phyloP scores from a whole-genome alignment of 2,329 filamentous ascomycete species.

The Diaporthe capsici region DNA sequence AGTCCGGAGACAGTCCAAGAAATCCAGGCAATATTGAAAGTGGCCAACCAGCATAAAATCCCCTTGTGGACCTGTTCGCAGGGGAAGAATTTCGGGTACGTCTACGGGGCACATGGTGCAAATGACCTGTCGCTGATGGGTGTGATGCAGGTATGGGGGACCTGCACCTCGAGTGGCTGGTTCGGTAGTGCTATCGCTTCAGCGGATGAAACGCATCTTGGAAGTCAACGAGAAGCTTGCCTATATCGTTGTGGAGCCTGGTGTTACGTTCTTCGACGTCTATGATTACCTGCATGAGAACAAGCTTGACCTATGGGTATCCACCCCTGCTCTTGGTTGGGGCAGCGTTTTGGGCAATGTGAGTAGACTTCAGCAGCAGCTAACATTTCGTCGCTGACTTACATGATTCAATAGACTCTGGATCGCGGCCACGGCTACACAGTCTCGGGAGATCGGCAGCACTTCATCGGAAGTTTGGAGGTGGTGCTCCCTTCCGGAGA shows the following conservation, averaged over 20 bases:
- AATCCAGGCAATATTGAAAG: background rate
- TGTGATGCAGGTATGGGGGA: background rate
- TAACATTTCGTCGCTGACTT: background rate
- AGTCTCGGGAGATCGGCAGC: background rate
- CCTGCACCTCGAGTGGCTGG: background rate
- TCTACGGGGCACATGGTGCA: background rate
- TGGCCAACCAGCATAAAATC: background rate
- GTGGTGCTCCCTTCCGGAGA: background rate
- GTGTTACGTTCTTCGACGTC: background rate
- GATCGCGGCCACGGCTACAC: background rate
- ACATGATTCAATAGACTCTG: background rate
- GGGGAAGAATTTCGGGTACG: background rate
- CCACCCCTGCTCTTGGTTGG: background rate
- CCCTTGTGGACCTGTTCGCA: background rate
- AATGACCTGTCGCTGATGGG: background rate
- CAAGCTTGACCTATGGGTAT: background rate
- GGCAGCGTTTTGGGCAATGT: slow-evolving; percentile 3
- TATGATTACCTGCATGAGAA: background rate
- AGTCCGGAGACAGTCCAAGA: background rate
- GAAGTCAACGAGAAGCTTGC: background rate
- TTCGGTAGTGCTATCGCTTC: background rate
- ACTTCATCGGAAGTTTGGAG: background rate
- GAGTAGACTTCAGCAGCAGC: background rate
- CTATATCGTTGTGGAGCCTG: background rate
- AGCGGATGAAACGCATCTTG: background rate